Evolutionary conservation across 257 asterid genomes (phyloP).

Genomic region (Eucommia ulmoides): DNA sequence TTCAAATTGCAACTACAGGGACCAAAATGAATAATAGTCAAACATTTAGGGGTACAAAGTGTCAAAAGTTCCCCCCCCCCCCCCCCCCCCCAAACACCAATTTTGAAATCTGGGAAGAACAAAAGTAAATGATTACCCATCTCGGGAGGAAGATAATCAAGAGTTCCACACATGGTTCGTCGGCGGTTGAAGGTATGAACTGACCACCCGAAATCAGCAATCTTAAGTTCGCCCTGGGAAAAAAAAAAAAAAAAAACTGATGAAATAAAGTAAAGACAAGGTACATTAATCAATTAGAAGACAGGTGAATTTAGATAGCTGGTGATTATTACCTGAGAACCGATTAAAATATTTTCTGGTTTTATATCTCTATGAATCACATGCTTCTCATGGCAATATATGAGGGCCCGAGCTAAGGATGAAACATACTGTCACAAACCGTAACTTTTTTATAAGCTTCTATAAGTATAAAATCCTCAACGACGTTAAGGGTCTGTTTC

Average conservation of each 20-base stretch:
- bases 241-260: no score
- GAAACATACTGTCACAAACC: conserved; percentile 59
- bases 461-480: neutral
- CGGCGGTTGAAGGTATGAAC: conserved; percentile 95
- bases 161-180: conserved; percentile 96
- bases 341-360: conserved; percentile 93
- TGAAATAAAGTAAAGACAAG: neutral
- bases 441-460: neutral
- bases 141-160: conserved; percentile 98
- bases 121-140: conserved; percentile 86
- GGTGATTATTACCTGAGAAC: conserved; percentile 63
- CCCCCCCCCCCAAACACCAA: no score
- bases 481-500: neutral
- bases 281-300: neutral
- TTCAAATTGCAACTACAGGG: no score
- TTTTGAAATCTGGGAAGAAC: neutral
- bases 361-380: conserved; percentile 95
- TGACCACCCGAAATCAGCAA: conserved; percentile 98
- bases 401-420: conserved; percentile 88
- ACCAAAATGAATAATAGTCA: no score
- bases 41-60: no score
- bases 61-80: no score
- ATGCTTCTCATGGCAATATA: conserved; percentile 94
- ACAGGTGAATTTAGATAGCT: no score
- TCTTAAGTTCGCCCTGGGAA: conserved; percentile 86